Evolutionary conservation across 2,329 filamentous ascomycete genomes (phyloP).

Genomic region (Myrmaecium sp.): DNA sequence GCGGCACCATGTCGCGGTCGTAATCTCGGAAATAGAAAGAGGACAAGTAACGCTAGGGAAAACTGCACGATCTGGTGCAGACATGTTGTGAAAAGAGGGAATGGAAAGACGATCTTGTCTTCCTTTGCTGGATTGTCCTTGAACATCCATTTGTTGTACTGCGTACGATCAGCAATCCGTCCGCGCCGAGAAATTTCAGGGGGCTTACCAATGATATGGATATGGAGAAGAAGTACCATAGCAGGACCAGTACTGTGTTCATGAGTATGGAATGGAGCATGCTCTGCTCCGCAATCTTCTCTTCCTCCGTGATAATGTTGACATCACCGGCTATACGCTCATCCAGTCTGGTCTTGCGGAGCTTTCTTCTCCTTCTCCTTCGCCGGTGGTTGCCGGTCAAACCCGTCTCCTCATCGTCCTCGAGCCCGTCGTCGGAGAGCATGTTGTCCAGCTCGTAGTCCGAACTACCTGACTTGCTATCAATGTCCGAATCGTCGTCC

Average conservation of each 20-base stretch:
- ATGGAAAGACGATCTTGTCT: conserved; percentile 68
- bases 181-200: conserved; percentile 1
- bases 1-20: conserved; percentile 44
- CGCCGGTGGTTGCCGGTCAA: conserved; percentile 58
- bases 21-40: conserved; percentile 68
- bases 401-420: conserved; percentile 81
- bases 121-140: conserved; percentile 31
- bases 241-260: conserved; percentile 63
- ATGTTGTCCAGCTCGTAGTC: conserved; percentile 42
- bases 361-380: conserved; percentile 48
- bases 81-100: conserved; percentile 86
- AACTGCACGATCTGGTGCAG: conserved; percentile 96
- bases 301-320: conserved; percentile 51
- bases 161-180: conserved; percentile 6
- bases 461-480: conserved; percentile 20
- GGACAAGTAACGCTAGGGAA: conserved; percentile 54
- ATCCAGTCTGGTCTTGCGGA: conserved; percentile 54
- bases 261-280: conserved; percentile 52
- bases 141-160: conserved; percentile 99
- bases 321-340: conserved; percentile 35
- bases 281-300: conserved; percentile 57
- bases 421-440: conserved; percentile 51
- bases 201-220: conserved; percentile 70
- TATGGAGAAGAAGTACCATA: conserved; percentile 86
- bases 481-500: conserved; percentile 14